phyloP scores from a whole-genome alignment of 1,284 basidiomycete genomes.

The Boletus semigastroideus region DNA sequence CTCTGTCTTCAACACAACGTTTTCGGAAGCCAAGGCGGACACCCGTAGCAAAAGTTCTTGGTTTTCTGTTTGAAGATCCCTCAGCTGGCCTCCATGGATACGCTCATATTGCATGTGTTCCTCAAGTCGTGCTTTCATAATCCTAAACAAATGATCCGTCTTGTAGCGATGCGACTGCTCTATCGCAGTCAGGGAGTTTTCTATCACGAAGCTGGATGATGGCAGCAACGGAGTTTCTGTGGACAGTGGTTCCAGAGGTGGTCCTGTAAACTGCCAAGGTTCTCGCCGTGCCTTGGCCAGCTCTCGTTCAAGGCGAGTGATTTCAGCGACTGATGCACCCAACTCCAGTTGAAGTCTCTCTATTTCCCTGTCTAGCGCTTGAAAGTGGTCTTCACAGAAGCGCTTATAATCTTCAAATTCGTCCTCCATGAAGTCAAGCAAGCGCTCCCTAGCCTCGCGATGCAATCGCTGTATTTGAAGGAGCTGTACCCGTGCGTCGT shows the following conservation, averaged over 20 bases:
- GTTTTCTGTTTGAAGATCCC: conserved; percentile 3
- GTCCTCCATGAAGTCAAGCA: not conserved
- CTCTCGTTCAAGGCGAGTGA: too few relatives aligned
- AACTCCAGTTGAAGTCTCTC: too few relatives aligned
- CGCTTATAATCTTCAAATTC: too few relatives aligned
- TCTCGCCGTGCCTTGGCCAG: too few relatives aligned
- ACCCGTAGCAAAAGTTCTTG: not conserved
- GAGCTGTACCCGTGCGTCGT: too few relatives aligned
- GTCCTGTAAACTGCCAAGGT: too few relatives aligned
- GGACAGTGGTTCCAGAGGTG: too few relatives aligned
- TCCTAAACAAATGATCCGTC: conserved; percentile 4
- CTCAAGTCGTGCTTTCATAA: not conserved
- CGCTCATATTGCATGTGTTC: not conserved
- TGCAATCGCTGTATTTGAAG: not conserved
- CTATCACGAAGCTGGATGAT: too few relatives aligned
- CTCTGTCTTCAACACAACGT: conserved; percentile 6
- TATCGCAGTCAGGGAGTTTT: not conserved
- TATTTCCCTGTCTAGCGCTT: too few relatives aligned
- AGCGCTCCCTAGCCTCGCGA: not conserved
- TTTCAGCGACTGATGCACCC: too few relatives aligned
- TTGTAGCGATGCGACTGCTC: conserved; percentile 7
- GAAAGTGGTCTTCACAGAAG: too few relatives aligned
- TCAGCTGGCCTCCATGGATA: not conserved
- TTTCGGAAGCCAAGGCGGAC: not conserved
- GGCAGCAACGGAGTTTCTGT: not conserved